Conservation (phyloP, 805 yeast species). For the Nakazawaea laoshanensis region DNA sequence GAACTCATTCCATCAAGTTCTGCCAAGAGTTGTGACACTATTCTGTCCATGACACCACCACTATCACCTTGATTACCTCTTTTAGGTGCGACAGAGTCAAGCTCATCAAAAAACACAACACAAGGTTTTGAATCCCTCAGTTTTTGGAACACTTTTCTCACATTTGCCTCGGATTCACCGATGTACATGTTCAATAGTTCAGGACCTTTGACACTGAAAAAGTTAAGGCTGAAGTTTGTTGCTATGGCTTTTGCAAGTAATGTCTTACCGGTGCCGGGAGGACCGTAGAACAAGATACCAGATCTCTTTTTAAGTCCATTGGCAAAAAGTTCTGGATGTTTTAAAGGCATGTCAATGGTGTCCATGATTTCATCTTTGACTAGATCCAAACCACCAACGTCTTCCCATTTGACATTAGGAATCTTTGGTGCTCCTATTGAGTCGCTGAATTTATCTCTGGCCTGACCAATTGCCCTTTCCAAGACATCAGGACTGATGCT, state of each 20-base stretch:
- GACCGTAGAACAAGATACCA: constrained; percentile 93
- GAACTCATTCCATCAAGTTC: constrained; percentile 96
- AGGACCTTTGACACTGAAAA: constrained; percentile 96
- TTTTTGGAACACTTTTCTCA: constrained; percentile 83
- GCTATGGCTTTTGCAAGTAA: constrained; percentile 95
- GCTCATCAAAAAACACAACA: constrained; percentile 93
- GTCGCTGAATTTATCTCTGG: constrained; percentile 83
- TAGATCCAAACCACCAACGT: constrained; percentile 88
- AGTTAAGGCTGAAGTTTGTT: constrained; percentile 86
- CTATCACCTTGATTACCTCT: constrained; percentile 98
- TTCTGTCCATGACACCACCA: constrained; percentile 98
- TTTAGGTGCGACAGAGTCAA: constrained; percentile 97
- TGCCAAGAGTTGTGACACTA: constrained; percentile 89
- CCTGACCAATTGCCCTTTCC: constrained; percentile 64
- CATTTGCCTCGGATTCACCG: constrained; percentile 98
- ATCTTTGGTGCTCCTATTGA: constrained; percentile 96
- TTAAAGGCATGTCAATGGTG: constrained; percentile 92
- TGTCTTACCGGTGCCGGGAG: constrained; percentile 98
- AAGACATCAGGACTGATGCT: constrained; percentile 52
- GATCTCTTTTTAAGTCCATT: constrained; percentile 89
- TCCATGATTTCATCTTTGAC: constrained; percentile 91
- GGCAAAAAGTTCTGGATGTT: constrained; percentile 82
- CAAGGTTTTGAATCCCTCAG: constrained; percentile 98
- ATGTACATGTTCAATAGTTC: constrained; percentile 95
- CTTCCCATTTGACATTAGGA: constrained; percentile 94